A percentile compares a stretch with the other conserved stretches of the same genome.
phyloP scores from a whole-genome alignment of 305 asterid genomes.

The Solanum aculeatissimum region DNA sequence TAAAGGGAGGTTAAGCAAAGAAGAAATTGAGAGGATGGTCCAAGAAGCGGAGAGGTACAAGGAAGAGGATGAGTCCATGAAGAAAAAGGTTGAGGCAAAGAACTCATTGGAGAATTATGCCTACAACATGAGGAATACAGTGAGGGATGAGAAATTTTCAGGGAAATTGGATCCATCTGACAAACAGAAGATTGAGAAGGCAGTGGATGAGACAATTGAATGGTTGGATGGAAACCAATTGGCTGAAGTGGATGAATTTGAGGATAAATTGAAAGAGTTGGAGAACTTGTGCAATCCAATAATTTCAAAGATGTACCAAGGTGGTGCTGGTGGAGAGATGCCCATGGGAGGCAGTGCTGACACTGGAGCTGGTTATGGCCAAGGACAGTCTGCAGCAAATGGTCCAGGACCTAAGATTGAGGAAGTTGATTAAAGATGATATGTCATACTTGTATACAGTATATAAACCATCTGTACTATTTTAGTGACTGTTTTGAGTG shows the following conservation, averaged over 20 bases:
- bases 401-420: conserved; percentile 46
- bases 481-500: neutral
- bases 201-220: conserved; percentile 26
- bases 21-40: conserved; percentile 44
- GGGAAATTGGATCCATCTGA: conserved; percentile 26
- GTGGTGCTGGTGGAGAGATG: conserved; percentile 25
- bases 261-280: conserved; percentile 46
- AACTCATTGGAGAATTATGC: conserved; percentile 47
- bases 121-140: conserved; percentile 30
- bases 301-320: conserved; percentile 36
- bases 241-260: conserved; percentile 53
- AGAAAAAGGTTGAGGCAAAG: conserved; percentile 51
- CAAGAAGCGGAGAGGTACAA: conserved; percentile 46
- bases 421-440: conserved; percentile 35
- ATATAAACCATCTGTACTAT: neutral
- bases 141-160: conserved; percentile 33
- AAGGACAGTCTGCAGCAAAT: neutral
- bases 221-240: conserved; percentile 52
- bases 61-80: conserved; percentile 42
- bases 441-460: too few relatives aligned
- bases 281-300: conserved; percentile 42
- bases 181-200: conserved; percentile 43
- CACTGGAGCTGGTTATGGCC: conserved; percentile 19
- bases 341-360: conserved; percentile 31
- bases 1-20: conserved; percentile 53